Base-by-base conservation (phyloP, 345 rosid species). In the Alliaria petiolata region DNA sequence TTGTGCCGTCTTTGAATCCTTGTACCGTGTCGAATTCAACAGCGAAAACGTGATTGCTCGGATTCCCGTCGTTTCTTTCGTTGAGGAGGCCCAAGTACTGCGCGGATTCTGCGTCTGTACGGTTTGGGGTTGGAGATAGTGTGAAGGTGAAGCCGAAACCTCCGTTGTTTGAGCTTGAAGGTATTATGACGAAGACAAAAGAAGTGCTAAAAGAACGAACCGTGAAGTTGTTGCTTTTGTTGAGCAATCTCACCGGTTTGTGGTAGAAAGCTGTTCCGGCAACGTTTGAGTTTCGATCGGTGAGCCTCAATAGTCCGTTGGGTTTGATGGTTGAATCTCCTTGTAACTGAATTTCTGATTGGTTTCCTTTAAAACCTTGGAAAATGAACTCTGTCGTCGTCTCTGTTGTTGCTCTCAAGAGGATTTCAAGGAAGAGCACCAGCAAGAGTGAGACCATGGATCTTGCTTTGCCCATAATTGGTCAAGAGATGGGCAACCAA, bases 11-110 rank as follows among this genome's bases (percentile, higher is more conserved):
- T 5, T 77, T 75, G 79, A 81, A 75, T 10, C 92, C 93, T 45
- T 67, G 85, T 6, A 82, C 83, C 0, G 89, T 85, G 72, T 85
- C 90, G 51, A 88, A 88, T 39, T 88, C 93, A 5, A 88, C 83
- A 0, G 87, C 87, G 22, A 88, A 78, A 25, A 88, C 74, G 45
- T 82, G 86, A 72, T 88, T 83, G 0, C 70, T 25, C 7, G 12
- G 0, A 0, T 71, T 6, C 2, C 69, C 72, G 3, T 83, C 30
- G 35, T 39, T 80, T 1, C 5, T 0, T 1, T 15, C 0, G 64
- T 76, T 88, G 75, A 88, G 79, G 20, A 88, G 84, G 5, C 93
- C 89, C 0, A 88, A 79, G 7, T 25, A 82, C 33, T 86, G 93
- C 0, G 19, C 85, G 0, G 83, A 13, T 0, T 15, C 39, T 0